Percentiles rank a stretch among this genome's conserved stretches.
Conservation (phyloP, 805 yeast genomes). For the Candida chauliodis region DNA sequence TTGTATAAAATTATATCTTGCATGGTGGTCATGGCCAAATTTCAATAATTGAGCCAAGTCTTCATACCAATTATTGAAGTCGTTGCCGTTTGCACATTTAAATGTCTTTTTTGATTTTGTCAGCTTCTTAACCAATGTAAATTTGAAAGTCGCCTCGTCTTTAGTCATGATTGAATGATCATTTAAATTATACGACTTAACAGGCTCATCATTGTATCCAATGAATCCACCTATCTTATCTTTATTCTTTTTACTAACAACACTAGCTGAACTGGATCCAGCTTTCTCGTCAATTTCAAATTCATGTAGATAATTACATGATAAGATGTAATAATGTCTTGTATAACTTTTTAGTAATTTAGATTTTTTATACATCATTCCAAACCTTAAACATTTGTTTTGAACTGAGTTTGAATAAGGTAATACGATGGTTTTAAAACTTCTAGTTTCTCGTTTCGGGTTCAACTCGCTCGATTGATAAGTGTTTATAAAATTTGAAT, state of each 20-base stretch:
- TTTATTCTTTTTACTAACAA: conserved; percentile 2
- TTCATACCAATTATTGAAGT: conserved; percentile 50
- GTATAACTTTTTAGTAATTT: conserved; percentile 40
- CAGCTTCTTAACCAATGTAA: conserved; percentile 26
- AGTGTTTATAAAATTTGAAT: conserved; percentile 57
- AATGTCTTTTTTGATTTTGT: conserved; percentile 35
- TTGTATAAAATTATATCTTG: conserved; percentile 39
- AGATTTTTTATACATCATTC: conserved; percentile 37
- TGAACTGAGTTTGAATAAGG: conserved; percentile 39
- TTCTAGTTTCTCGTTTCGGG: conserved; percentile 45
- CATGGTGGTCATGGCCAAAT: conserved; percentile 41
- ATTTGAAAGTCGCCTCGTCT: conserved; percentile 31
- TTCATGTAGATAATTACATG: conserved; percentile 43
- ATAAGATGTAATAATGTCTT: conserved; percentile 34
- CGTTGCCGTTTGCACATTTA: conserved; percentile 42
- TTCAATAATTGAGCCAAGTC: conserved; percentile 52
- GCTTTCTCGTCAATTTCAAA: conserved; percentile 30
- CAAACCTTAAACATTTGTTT: conserved; percentile 37
- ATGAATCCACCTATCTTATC: conserved; percentile 36
- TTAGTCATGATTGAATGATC: conserved; percentile 31
- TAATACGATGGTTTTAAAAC: conserved; percentile 32
- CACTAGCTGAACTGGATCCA: conserved; percentile 6
- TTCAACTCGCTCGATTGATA: conserved; percentile 35
- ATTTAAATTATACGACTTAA: conserved; percentile 40
- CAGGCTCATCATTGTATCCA: conserved; percentile 37